A percentile compares a stretch with the other conserved stretches of the same genome.
phyloP scores from a whole-genome alignment of 1,284 basidiomycete genomes.

The Farysia itapuensis region DNA sequence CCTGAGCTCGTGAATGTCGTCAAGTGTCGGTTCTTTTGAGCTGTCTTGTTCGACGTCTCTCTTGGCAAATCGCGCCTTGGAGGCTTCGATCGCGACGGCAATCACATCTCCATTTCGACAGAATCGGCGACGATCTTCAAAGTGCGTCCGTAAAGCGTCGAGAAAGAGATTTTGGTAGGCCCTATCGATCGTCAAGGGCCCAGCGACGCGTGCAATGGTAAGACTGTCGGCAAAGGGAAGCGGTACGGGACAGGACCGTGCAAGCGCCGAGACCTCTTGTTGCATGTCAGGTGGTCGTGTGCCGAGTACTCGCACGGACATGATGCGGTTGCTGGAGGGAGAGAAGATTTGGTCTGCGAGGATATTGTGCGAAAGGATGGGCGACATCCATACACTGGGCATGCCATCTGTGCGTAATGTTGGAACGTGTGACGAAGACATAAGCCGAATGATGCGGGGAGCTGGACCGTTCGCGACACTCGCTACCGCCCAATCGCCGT shows the following conservation, averaged over 20 bases:
- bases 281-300: conserved; percentile 6
- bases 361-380: conserved; percentile 46
- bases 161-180: conserved; percentile 74
- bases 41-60: conserved; percentile 30
- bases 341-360: conserved; percentile 21
- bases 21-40: conserved; percentile 53
- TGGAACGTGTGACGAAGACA: conserved; percentile 13
- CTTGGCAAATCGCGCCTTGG: conserved; percentile 57
- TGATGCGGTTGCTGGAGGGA: conserved; percentile 1
- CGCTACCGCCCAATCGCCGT: conserved; percentile 80
- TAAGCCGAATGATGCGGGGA: conserved; percentile 39
- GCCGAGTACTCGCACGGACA: conserved; percentile 21
- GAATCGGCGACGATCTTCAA: conserved; percentile 67
- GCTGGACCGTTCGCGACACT: conserved; percentile 7
- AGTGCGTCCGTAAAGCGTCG: conserved; percentile 70
- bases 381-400: conserved; percentile 28
- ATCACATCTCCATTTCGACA: conserved; percentile 81
- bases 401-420: conserved; percentile 1
- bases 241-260: conserved; percentile 39
- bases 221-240: conserved; percentile 61
- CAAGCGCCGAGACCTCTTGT: conserved; percentile 31
- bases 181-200: conserved; percentile 74
- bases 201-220: conserved; percentile 80
- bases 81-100: conserved; percentile 69
- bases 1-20: conserved; percentile 47